Conservation (phyloP, 2,329 filamentous ascomycete species). For the Colletotrichum gloeosporioides region DNA sequence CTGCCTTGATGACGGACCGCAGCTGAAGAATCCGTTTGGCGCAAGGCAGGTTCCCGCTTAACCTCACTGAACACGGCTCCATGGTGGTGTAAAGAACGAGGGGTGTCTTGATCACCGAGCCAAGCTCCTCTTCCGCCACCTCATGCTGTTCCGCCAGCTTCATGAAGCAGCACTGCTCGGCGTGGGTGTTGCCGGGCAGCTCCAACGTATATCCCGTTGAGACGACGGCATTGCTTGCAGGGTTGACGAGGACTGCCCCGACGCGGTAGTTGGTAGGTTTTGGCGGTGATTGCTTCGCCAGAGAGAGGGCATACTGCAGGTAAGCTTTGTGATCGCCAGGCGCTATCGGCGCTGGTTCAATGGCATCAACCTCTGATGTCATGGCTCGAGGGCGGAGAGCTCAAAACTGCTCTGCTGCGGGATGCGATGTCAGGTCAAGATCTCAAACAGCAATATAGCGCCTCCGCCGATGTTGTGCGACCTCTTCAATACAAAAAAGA, state of each 20-base stretch:
- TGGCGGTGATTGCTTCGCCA: slow-evolving; percentile 80
- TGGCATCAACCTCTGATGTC: slow-evolving; percentile 4
- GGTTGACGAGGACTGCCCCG: slow-evolving; percentile 81
- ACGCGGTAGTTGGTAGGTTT: slow-evolving; percentile 93
- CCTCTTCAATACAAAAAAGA: not conserved
- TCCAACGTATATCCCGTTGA: slow-evolving; percentile 91
- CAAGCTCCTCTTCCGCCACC: slow-evolving; percentile 60
- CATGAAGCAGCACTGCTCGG: slow-evolving; percentile 88
- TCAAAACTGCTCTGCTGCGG: not conserved
- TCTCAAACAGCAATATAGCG: not conserved
- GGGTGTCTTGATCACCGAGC: slow-evolving; percentile 50
- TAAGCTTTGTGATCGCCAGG: slow-evolving; percentile 50
- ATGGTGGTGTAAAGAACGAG: slow-evolving; percentile 88
- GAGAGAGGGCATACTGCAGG: slow-evolving; percentile 76
- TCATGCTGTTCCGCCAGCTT: slow-evolving; percentile 65
- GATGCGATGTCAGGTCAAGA: not conserved
- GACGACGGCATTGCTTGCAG: slow-evolving; percentile 63
- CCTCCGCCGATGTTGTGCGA: not conserved
- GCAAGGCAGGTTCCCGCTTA: slow-evolving; percentile 79
- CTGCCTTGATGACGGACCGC: slow-evolving; percentile 68
- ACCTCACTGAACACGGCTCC: slow-evolving; percentile 78
- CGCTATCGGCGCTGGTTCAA: slow-evolving; percentile 25
- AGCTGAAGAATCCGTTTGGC: slow-evolving; percentile 78
- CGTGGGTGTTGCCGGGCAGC: slow-evolving; percentile 90
- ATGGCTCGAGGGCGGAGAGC: not conserved